Evolutionary conservation across 2,329 filamentous ascomycete genomes (phyloP), one percentile per base, ranked within the genome.

Genomic region (Ciborinia camelliae): DNA sequence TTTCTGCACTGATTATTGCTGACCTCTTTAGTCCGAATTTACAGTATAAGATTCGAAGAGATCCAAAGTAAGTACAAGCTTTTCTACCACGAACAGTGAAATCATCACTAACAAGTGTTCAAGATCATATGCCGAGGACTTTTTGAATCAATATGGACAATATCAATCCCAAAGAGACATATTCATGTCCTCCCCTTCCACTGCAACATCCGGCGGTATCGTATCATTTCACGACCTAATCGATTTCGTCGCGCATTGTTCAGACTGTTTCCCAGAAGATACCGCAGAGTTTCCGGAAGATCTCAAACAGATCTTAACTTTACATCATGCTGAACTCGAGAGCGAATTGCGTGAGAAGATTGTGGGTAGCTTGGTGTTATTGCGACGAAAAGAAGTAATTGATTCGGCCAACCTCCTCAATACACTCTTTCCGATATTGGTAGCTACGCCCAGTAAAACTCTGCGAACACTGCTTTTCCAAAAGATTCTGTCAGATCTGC

Each of bases 121-220:
- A 37, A 91, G 88, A 73, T 96, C 92, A 3, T 98, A 98, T 78
- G 85, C 89, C 67, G 91, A 96, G 70, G 94, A 97, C 74, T 97
- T 97, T 74, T 79, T 88, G 69, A 88, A 89, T 73, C 91, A 97
- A 77, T 96, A 91, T 82, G 86, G 89, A 75, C 93, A 97, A 77
- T 98, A 97, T 83, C 88, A 93, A 76, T 89, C 91, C 30, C 90
- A 96, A 75, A 87, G 91, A 67, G 92, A 97, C 74, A 92, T 98
- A 71, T 97, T 98, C 79, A 84, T 97, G 73, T 86, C 90, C 50
- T 90, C 91, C 55, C 95, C 95, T 7, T 82, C 88, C 18, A 89
- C 89, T 12, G 89, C 90, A 60, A 90, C 91, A 63, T 86, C 89
- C 72, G 89, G 89, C 53, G 91, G 91, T 54, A 82, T 94, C 65